phyloP scores from a whole-genome alignment of 306 rosid species.

The Crotalaria pallida region DNA sequence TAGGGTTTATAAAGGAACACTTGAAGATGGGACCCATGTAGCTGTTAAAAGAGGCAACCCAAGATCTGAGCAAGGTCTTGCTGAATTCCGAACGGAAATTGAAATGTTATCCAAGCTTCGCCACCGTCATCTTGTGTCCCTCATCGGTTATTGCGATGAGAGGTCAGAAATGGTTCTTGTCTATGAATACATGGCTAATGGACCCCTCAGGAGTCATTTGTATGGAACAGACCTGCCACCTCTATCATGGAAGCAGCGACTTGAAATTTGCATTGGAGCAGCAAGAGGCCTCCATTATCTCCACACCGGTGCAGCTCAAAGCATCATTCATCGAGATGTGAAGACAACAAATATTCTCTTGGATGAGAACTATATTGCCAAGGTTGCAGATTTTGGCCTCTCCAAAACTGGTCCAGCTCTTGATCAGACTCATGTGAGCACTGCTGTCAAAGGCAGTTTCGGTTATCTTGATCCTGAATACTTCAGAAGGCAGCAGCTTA shows the following conservation, averaged over 20 bases:
- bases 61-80: slow-evolving; percentile 83
- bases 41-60: slow-evolving; percentile 88
- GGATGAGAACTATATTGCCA: slow-evolving; percentile 78
- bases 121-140: slow-evolving; percentile 85
- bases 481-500: slow-evolving; percentile 83
- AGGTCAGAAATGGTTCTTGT: slow-evolving; percentile 84
- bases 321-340: slow-evolving; percentile 87
- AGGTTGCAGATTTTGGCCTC: slow-evolving; percentile 91
- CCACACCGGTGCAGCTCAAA: slow-evolving; percentile 78
- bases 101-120: slow-evolving; percentile 90
- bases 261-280: slow-evolving; percentile 84
- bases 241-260: slow-evolving; percentile 77
- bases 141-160: slow-evolving; percentile 86
- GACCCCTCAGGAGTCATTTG: slow-evolving; percentile 79
- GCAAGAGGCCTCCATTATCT: slow-evolving; percentile 90
- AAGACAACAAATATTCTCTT: slow-evolving; percentile 88
- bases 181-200: slow-evolving; percentile 90
- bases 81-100: slow-evolving; percentile 84
- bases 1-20: slow-evolving; percentile 74
- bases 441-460: slow-evolving; percentile 90
- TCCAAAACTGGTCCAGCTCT: slow-evolving; percentile 78
- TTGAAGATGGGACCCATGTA: slow-evolving; percentile 72
- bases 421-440: slow-evolving; percentile 88
- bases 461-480: slow-evolving; percentile 94
- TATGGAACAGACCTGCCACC: slow-evolving; percentile 73